Evolutionary conservation across 192 early-diverging fungal genomes (phyloP), one percentile per base, ranked within the genome.

Genomic region (Dissophora globulifera): DNA sequence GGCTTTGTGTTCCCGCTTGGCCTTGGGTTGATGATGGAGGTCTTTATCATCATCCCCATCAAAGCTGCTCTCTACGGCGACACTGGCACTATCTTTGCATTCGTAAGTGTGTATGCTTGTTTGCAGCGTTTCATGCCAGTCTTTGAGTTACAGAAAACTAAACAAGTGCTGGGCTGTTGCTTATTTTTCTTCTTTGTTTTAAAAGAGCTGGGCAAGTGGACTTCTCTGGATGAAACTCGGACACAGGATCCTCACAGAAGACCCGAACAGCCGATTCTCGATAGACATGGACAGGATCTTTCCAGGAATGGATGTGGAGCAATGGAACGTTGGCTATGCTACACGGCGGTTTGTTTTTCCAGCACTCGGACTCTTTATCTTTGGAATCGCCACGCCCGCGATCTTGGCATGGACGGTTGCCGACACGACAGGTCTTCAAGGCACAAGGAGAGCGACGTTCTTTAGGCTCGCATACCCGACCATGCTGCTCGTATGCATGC

Each of bases 191-290:
- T 26, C 7, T 27, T 38, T 48, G 29, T 31, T 30, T 25, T 40
- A 45, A 71, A 81, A 92, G 85, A 85, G 89, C 58, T 94, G 91
- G 90, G 84, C 90, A 1, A 58, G 87, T 33, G 93, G 93, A 22
- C 74, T 90, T 16, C 78, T 93, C 8, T 91, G 89, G 54, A 83
- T 90, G 78, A 92, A 88, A 55, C 86, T 93, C 38, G 30, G 71
- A 11, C 83, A 90, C 64, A 70, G 74, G 16, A 49, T 85, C 22
- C 42, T 87, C 4, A 63, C 80, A 38, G 64, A 79, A 50, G 58
- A 84, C 25, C 89, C 90, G 17, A 62, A 82, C 40, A 85, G 82
- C 51, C 26, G 50, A 4, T 78, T 81, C 27, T 59, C 62, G 5
- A 29, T 51, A 6, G 71, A 20, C 30, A 40, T 52, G 47, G 65